phyloP scores from a whole-genome alignment of 768 basidiomycete species.

The Coprinopsis strossmayeri region DNA sequence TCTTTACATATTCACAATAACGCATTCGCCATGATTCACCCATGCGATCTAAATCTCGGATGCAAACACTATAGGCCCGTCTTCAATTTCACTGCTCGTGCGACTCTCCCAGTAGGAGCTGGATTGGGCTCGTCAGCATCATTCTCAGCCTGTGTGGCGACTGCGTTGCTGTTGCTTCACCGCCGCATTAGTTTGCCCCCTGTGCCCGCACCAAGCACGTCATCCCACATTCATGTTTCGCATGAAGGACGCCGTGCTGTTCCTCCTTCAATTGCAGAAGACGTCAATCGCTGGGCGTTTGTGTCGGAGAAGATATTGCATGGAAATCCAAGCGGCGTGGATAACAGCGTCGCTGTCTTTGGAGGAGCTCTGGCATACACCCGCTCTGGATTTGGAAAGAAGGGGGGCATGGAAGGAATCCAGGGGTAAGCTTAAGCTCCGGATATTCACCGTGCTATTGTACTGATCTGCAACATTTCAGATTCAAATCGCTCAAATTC shows the following conservation, averaged over 20 bases:
- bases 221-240: constrained; percentile 52
- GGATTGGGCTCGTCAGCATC: constrained; percentile 97
- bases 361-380: constrained; percentile 93
- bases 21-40: not conserved
- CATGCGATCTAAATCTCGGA: not conserved
- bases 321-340: constrained; percentile 95
- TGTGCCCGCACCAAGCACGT: constrained; percentile 38
- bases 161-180: constrained; percentile 72
- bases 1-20: not conserved
- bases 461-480: constrained; percentile 20
- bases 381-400: constrained; percentile 67
- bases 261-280: constrained; percentile 57
- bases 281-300: constrained; percentile 92
- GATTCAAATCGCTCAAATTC: constrained; percentile 88
- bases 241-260: constrained; percentile 64
- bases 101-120: constrained; percentile 89
- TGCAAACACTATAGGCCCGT: constrained; percentile 56
- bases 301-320: constrained; percentile 93
- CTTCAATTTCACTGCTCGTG: constrained; percentile 76
- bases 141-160: constrained; percentile 83
- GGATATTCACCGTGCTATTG: constrained; percentile 1
- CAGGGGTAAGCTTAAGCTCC: constrained; percentile 58
- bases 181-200: constrained; percentile 56
- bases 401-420: constrained; percentile 78
- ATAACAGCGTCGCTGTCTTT: constrained; percentile 89